These are phyloP conservation scores for Pythium oligandrum DNA, from an alignment of 352 stramenopile genomes.

Conservation along the genomic window DNA sequence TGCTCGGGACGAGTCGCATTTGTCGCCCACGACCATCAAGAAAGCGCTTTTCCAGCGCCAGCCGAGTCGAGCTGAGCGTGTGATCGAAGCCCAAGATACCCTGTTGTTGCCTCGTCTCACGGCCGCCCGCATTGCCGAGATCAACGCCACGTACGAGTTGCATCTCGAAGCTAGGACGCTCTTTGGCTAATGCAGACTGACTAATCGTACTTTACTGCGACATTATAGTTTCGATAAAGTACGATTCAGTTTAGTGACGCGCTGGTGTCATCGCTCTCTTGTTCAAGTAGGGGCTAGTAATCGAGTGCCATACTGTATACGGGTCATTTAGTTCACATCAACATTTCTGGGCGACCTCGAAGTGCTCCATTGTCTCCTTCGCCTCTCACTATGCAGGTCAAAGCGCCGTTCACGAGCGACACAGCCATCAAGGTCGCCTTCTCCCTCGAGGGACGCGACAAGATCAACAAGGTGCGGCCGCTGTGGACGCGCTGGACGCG, in stretches of 20 bases:
- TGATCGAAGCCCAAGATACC: constrained; percentile 29
- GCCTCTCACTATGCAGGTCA: constrained; percentile 28
- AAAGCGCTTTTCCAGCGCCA: constrained; percentile 7
- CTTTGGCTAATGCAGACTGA: no score
- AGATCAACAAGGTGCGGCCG: constrained; percentile 79
- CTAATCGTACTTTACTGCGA: no score
- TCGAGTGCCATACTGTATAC: neutral
- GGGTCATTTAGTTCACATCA: constrained; percentile 30
- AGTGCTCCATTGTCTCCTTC: neutral
- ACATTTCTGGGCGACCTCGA: constrained; percentile 13
- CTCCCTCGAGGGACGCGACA: constrained; percentile 80
- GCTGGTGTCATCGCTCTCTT: constrained; percentile 11
- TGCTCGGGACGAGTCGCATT: neutral
- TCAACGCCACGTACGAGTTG: constrained; percentile 44
- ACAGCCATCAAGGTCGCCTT: constrained; percentile 61
- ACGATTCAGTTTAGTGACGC: constrained; percentile 9
- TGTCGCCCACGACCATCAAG: neutral
- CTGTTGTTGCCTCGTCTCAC: constrained; percentile 35
- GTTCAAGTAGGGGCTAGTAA: constrained; percentile 17
- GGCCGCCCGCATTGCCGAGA: constrained; percentile 21
- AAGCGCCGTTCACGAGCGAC: constrained; percentile 62
- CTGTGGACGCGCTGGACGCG: neutral
- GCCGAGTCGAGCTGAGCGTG: constrained; percentile 19
- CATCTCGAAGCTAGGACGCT: constrained; percentile 11
- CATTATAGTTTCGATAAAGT: no score